Base-by-base conservation (phyloP, 1,284 basidiomycete species). In the Termitomyces sp. region DNA sequence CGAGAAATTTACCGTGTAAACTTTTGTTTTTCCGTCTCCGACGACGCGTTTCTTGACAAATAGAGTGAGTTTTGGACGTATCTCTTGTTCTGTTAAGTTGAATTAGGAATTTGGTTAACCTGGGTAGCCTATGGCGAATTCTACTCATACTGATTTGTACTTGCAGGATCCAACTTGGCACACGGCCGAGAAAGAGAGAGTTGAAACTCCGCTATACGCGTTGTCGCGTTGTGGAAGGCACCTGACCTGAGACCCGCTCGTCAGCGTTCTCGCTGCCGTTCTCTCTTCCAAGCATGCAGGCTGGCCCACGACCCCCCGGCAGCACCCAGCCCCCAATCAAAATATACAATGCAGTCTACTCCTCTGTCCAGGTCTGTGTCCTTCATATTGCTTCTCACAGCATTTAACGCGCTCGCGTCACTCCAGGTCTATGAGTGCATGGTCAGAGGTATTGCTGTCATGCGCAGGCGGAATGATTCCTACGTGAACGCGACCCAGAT, bases 401-500 rank as follows among this genome's bases (percentile, higher is more conserved):
- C 53, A 35, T 13, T 46, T 68, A 60, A 71, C 63, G 63, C 67
- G 65, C 64, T 73, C 71, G 73, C 72, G 73, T 72, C 69, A 60
- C 19, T 64, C 62, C 63, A 91, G 88, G 93, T 96, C 31, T 94
- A 93, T 68, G 93, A 96, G 72, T 94, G 92, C 66, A 95, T 96
- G 91, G 91, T 98, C 59, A 83, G 97, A 63, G 95, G 95, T 49
- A 97, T 98, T 66, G 95, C 95, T 1, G 96, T 99, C 61, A 99
- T 99, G 97, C 86, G 96, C 54, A 78, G 97, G 64, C 83, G 94
- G 62, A 83, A 84, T 44, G 97, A 99, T 73, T 93, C 91, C 62
- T 98, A 82, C 71, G 91, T 93, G 62, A 99, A 99, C 75, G 96
- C 96, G 59, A 99, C 97, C 5, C 97, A 99, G 72, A 97, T 99